Conservation (phyloP, 2,329 filamentous ascomycete species). For the Fusarium coicis region DNA sequence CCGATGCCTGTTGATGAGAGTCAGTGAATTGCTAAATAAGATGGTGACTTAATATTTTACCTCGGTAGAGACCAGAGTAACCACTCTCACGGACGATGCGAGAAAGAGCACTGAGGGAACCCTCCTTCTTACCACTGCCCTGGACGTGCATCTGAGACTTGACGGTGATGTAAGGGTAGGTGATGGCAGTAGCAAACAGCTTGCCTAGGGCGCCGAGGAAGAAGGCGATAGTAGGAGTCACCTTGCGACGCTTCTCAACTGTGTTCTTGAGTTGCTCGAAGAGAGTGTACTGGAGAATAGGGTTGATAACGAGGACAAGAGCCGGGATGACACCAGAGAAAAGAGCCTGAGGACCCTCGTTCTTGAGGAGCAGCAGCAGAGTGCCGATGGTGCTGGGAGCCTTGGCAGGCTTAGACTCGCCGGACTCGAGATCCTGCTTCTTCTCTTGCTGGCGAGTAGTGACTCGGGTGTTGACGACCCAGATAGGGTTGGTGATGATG, state of each 20-base stretch:
- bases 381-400: slow-evolving; percentile 82
- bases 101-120: slow-evolving; percentile 80
- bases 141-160: slow-evolving; percentile 98
- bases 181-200: slow-evolving; percentile 91
- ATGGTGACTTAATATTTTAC: slow-evolving; percentile 59
- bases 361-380: slow-evolving; percentile 79
- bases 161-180: slow-evolving; percentile 98
- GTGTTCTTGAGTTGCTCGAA: slow-evolving; percentile 98
- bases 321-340: slow-evolving; percentile 95
- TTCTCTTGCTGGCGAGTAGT: slow-evolving; percentile 80
- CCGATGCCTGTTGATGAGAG: slow-evolving; percentile 75
- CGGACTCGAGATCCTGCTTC: slow-evolving; percentile 56
- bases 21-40: background rate
- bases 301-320: slow-evolving; percentile 94
- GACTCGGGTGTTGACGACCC: slow-evolving; percentile 99
- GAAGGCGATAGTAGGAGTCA: slow-evolving; percentile 90
- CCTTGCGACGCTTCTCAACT: slow-evolving; percentile 76
- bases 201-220: slow-evolving; percentile 93
- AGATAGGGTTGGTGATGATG: slow-evolving; percentile 97
- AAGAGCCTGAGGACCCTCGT: slow-evolving; percentile 86
- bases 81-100: slow-evolving; percentile 89
- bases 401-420: slow-evolving; percentile 55
- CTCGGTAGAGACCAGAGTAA: slow-evolving; percentile 92
- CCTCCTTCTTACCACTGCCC: slow-evolving; percentile 79
- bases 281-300: slow-evolving; percentile 97